phyloP scores from a whole-genome alignment of 257 asterid species.

The Coffea canephora region DNA sequence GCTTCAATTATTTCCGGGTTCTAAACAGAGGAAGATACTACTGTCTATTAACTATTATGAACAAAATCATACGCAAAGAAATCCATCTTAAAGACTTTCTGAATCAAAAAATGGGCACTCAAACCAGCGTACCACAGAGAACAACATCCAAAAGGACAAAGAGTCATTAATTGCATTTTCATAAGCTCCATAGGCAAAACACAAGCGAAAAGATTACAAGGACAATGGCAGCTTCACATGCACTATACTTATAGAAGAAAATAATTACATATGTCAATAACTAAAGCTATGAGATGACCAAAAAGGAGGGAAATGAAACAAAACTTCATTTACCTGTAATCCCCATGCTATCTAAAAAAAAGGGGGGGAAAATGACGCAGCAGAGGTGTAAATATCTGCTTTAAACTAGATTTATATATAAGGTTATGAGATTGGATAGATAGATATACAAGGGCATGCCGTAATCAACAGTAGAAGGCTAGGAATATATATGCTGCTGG shows the following conservation, averaged over 20 bases:
- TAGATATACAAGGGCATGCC: constrained; percentile 9
- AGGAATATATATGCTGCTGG: constrained; percentile 24
- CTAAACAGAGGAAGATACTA: background rate
- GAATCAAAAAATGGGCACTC: background rate
- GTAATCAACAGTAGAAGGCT: background rate
- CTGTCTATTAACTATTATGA: too few species aligned
- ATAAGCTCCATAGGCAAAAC: background rate
- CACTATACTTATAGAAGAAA: background rate
- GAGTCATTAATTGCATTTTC: background rate
- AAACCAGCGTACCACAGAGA: background rate
- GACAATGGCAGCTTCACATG: background rate
- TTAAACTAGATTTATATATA: constrained; percentile 19
- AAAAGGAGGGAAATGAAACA: background rate
- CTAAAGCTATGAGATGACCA: background rate
- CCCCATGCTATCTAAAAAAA: background rate
- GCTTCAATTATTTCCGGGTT: background rate
- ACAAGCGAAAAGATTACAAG: background rate
- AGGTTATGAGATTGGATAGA: constrained; percentile 10
- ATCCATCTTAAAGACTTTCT: background rate
- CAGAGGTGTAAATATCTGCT: background rate
- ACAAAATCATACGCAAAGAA: background rate
- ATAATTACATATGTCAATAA: background rate
- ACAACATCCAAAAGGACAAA: background rate
- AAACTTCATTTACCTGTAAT: background rate
- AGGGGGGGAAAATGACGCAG: background rate